Evolutionary conservation across 2,329 filamentous ascomycete species (phyloP).

Genomic region (Stagonosporopsis vannaccii): DNA sequence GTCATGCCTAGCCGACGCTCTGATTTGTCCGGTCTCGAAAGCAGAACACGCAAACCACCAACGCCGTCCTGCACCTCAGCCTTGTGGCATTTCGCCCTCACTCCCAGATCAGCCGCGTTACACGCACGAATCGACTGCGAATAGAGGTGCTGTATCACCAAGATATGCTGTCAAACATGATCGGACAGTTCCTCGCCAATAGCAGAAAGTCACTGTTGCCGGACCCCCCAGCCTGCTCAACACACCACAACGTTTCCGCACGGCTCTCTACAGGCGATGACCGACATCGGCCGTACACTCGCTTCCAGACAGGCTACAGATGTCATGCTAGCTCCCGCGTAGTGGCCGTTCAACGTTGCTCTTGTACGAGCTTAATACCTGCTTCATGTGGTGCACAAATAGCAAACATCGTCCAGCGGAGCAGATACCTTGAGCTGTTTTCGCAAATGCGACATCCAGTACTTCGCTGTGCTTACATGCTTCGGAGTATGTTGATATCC

Average conservation of each 20-base stretch:
- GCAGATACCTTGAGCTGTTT: conserved; percentile 4
- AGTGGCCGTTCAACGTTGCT: conserved; percentile 15
- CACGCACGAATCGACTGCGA: conserved; percentile 23
- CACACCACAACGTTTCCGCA: conserved; percentile 15
- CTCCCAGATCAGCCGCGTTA: conserved; percentile 15
- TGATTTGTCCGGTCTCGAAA: conserved; percentile 16
- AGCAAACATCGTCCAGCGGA: conserved; percentile 11
- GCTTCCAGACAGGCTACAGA: conserved; percentile 23
- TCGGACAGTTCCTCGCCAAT: conserved; percentile 19
- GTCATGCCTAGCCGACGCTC: not conserved
- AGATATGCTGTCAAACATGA: conserved; percentile 20
- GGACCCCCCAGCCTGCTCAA: not conserved
- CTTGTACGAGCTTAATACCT: conserved; percentile 2
- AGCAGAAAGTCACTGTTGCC: not conserved
- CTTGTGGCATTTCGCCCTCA: conserved; percentile 18
- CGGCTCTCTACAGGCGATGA: conserved; percentile 21
- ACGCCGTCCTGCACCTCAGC: conserved; percentile 21
- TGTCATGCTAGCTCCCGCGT: conserved; percentile 28
- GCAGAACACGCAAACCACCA: conserved; percentile 4
- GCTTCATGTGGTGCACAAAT: conserved; percentile 3
- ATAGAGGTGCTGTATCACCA: conserved; percentile 14
- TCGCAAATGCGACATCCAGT: conserved; percentile 2
- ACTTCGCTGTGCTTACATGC: conserved; percentile 6
- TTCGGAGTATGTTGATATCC: not conserved
- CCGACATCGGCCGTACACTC: conserved; percentile 35